phyloP scores from a whole-genome alignment of 2,329 filamentous ascomycete genomes.

The Pseudopyrenochaeta lycopersici region DNA sequence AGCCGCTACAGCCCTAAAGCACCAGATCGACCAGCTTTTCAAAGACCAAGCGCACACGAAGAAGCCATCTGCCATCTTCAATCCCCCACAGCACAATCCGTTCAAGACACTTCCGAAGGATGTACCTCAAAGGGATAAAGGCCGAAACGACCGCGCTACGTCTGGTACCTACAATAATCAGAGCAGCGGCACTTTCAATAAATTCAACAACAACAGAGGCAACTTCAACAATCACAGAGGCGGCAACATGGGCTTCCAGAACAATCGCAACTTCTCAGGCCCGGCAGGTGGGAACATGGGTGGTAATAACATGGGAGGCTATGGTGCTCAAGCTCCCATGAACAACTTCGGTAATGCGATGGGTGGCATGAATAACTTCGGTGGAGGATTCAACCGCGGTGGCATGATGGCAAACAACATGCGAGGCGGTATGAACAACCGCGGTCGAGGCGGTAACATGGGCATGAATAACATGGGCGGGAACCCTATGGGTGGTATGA shows the following conservation, averaged over 20 bases:
- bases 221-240: constrained; percentile 45
- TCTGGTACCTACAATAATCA: constrained; percentile 56
- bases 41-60: constrained; percentile 69
- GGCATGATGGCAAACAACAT: constrained; percentile 48
- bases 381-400: constrained; percentile 54
- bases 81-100: constrained; percentile 79
- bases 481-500: constrained; percentile 46
- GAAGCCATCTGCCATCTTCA: constrained; percentile 76
- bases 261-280: constrained; percentile 49
- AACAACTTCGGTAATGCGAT: constrained; percentile 58
- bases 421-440: constrained; percentile 59
- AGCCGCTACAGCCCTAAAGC: constrained; percentile 85
- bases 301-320: constrained; percentile 56
- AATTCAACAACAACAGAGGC: constrained; percentile 42
- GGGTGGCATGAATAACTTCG: constrained; percentile 50
- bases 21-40: constrained; percentile 74
- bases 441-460: constrained; percentile 47
- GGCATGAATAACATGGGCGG: constrained; percentile 49
- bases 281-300: constrained; percentile 43
- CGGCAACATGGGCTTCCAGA: constrained; percentile 43
- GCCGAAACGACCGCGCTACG: constrained; percentile 65
- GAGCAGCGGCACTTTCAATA: constrained; percentile 52
- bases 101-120: constrained; percentile 94
- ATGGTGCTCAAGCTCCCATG: constrained; percentile 48
- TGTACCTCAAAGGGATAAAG: constrained; percentile 75